These are phyloP conservation scores for Phaeosphaeria sp. DNA, from an alignment of 2,329 filamentous ascomycete species.

Conservation along the genomic window DNA sequence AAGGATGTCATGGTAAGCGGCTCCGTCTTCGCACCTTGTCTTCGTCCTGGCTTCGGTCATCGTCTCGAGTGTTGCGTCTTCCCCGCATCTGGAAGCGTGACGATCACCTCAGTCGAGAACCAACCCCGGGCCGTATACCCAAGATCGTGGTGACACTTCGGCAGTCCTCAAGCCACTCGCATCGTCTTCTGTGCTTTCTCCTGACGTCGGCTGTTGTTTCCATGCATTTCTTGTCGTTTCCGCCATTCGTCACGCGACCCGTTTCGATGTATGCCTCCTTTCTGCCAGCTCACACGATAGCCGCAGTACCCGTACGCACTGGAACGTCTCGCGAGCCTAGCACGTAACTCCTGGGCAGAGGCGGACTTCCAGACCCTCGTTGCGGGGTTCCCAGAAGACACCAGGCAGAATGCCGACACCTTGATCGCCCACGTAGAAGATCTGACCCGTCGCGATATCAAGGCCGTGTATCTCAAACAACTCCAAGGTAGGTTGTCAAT, in stretches of 20 bases:
- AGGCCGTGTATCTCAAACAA: slow-evolving; percentile 77
- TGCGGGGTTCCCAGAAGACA: slow-evolving; percentile 72
- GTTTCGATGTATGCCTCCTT: slow-evolving; percentile 17
- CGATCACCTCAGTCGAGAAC: slow-evolving; percentile 31
- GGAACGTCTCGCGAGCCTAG: slow-evolving; percentile 66
- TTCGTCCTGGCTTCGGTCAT: slow-evolving; percentile 17
- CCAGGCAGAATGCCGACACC: slow-evolving; percentile 63
- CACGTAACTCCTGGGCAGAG: slow-evolving; percentile 71
- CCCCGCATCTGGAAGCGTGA: slow-evolving; percentile 40
- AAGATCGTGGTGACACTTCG: slow-evolving; percentile 22
- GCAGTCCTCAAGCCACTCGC: slow-evolving; percentile 36
- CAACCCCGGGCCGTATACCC: slow-evolving; percentile 27
- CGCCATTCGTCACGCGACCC: slow-evolving; percentile 39
- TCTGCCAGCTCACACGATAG: slow-evolving; percentile 37
- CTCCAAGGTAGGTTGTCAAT: slow-evolving; percentile 61
- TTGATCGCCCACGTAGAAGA: slow-evolving; percentile 73
- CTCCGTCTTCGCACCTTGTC: slow-evolving; percentile 11
- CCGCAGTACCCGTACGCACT: slow-evolving; percentile 79
- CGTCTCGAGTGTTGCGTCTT: slow-evolving; percentile 29
- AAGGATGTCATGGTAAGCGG: slow-evolving; percentile 78
- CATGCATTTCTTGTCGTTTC: slow-evolving; percentile 23
- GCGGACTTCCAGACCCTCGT: slow-evolving; percentile 71
- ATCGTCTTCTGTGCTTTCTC: slow-evolving; percentile 25
- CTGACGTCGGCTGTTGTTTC: slow-evolving; percentile 21
- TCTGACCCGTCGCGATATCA: slow-evolving; percentile 74